Evolutionary conservation across 352 stramenopile genomes (phyloP).

Genomic region (Pythium rishiriense): DNA sequence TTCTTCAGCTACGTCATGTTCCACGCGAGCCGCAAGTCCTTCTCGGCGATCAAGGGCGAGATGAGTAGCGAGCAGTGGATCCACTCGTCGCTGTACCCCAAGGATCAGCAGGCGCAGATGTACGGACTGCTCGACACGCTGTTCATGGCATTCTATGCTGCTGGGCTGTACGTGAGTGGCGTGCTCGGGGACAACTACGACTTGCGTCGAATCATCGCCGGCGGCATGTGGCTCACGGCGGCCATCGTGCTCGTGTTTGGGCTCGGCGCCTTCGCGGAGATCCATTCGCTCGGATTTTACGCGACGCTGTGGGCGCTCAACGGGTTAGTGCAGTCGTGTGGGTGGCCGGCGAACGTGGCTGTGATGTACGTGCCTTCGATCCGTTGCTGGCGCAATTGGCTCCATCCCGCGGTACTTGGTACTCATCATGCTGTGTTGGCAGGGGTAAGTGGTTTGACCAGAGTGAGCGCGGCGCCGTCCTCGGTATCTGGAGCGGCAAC

Average conservation of each 20-base stretch:
- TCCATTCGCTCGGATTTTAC: constrained; percentile 75
- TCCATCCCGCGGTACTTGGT: too few species aligned
- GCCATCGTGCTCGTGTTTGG: constrained; percentile 62
- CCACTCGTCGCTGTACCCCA: constrained; percentile 53
- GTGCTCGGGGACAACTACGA: constrained; percentile 73
- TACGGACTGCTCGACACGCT: constrained; percentile 80
- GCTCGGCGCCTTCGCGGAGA: constrained; percentile 51
- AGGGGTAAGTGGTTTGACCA: constrained; percentile 95
- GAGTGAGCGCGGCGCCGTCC: constrained; percentile 80
- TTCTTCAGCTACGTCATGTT: constrained; percentile 85
- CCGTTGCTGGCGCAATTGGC: neutral
- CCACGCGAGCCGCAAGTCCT: constrained; percentile 76
- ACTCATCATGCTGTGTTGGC: constrained; percentile 16
- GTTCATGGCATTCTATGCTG: constrained; percentile 79
- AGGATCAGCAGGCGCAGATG: constrained; percentile 74
- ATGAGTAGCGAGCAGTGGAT: constrained; percentile 83
- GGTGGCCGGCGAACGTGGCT: constrained; percentile 72
- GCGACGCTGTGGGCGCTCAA: constrained; percentile 73
- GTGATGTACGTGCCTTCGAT: constrained; percentile 62
- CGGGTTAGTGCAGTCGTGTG: constrained; percentile 79
- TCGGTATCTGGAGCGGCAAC: constrained; percentile 96
- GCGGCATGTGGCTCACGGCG: constrained; percentile 70
- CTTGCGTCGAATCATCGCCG: constrained; percentile 64
- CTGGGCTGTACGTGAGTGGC: constrained; percentile 73
- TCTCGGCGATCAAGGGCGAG: constrained; percentile 82